Conservation (phyloP, 495 filamentous ascomycete genomes). For the Pyrenula massariospora region DNA sequence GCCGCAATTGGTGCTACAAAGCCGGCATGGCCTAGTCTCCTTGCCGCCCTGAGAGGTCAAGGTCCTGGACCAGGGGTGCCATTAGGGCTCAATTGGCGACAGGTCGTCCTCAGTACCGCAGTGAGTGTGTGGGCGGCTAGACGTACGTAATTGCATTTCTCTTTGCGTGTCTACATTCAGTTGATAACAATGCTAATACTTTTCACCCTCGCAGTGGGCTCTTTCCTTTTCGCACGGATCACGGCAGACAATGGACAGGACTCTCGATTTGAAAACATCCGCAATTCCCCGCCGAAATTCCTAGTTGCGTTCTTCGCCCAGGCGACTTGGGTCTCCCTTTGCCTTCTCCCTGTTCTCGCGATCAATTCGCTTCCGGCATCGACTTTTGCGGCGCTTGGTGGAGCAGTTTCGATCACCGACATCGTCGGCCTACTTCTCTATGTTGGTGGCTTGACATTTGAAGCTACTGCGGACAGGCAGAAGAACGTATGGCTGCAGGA, state of each 20-base stretch:
- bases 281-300: slow-evolving; percentile 38
- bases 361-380: slow-evolving; percentile 45
- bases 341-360: slow-evolving; percentile 46
- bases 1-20: slow-evolving; percentile 19
- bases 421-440: slow-evolving; percentile 42
- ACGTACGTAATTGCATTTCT: slow-evolving; percentile 20
- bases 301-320: slow-evolving; percentile 43
- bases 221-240: slow-evolving; percentile 45
- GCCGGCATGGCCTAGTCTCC: slow-evolving; percentile 35
- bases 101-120: slow-evolving; percentile 42
- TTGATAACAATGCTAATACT: too few relatives aligned
- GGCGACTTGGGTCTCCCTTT: slow-evolving; percentile 50
- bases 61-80: slow-evolving; percentile 11
- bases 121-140: slow-evolving; percentile 47
- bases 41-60: slow-evolving; percentile 22
- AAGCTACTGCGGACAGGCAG: slow-evolving; percentile 47
- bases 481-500: slow-evolving; percentile 43
- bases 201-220: slow-evolving; percentile 42
- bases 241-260: slow-evolving; percentile 37
- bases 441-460: slow-evolving; percentile 42
- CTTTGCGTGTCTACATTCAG: background rate
- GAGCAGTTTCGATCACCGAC: slow-evolving; percentile 29
- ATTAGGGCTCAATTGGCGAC: slow-evolving; percentile 45
- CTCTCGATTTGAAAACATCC: slow-evolving; percentile 51
- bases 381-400: slow-evolving; percentile 26